Base-by-base conservation (phyloP, 345 rosid species). In the Brassica incana region DNA sequence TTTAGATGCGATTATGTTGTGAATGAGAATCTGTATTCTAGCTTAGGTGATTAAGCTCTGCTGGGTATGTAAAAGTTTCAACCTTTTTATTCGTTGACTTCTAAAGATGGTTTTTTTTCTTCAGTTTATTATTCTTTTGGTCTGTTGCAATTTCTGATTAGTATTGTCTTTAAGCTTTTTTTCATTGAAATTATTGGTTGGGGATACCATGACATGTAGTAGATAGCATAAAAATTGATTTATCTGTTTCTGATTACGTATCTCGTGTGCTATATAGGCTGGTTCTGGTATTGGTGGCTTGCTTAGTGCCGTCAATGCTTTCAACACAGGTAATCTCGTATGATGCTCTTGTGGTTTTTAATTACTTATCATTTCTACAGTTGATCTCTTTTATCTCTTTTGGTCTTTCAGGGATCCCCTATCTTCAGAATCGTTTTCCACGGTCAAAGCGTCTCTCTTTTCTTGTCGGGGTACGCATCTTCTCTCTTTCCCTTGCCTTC, bases 391-490 rank as follows among this genome's bases (percentile, higher is more conserved):
- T 77, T 45, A 40, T 16, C 18, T 60, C 67, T 77, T 29, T 78
- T 54, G 56, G 62, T 59, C 60, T 86, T 48, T 75, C 83, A 93
- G 98, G 97, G 70, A 84, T 95, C 56, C 97, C 95, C 1, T 88
- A 86, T 83, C 87, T 93, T 79, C 93, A 87, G 76, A 89, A 84
- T 71, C 90, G 83, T 71, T 80, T 93, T 58, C 84, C 86, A 76
- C 98, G 98, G 73, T 94, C 99, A 62, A 95, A 91, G 82, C 89
- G 96, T 91, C 89, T 95, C 69, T 92, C 95, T 58, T 88, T 91
- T 69, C 85, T 89, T 32, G 86, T 89, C 35, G 97, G 95, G 85
- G 97, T 92, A 86, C 8, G 66, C 38, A 54, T 60, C 54, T 68
- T 71, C 38, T 58, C 69, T 76, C 61, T 56, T 56, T 35, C 7